These are phyloP conservation scores for Globisporangium spiculum DNA, from an alignment of 352 stramenopile genomes.

Conservation along the genomic window DNA sequence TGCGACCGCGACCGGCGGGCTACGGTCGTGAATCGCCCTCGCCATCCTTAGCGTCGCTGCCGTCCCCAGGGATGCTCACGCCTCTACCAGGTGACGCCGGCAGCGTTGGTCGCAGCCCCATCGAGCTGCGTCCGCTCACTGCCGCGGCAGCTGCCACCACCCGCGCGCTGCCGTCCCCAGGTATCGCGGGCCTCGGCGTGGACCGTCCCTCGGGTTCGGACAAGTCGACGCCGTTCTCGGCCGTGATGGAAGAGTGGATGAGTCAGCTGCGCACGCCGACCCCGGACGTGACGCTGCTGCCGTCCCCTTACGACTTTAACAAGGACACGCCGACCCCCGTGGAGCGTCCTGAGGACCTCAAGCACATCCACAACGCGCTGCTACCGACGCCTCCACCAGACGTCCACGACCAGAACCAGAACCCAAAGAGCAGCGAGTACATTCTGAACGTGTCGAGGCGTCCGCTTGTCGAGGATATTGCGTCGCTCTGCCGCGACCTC, in stretches of 20 bases:
- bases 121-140: constrained; percentile 26
- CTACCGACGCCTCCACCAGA: constrained; percentile 65
- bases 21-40: background rate
- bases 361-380: constrained; percentile 71
- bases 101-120: constrained; percentile 30
- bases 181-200: background rate
- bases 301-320: constrained; percentile 79
- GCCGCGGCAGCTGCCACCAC: background rate
- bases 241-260: constrained; percentile 82
- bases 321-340: constrained; percentile 72
- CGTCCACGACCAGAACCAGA: constrained; percentile 53
- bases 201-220: constrained; percentile 4
- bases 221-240: constrained; percentile 54
- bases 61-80: constrained; percentile 53
- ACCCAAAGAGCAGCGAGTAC: constrained; percentile 64
- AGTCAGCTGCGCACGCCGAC: constrained; percentile 73
- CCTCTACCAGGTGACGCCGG: constrained; percentile 26
- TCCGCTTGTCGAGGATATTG: constrained; percentile 72
- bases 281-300: constrained; percentile 73
- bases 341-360: constrained; percentile 66
- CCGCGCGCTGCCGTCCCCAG: constrained; percentile 3
- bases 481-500: constrained; percentile 72
- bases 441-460: constrained; percentile 38
- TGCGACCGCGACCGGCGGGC: constrained; percentile 15
- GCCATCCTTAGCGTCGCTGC: constrained; percentile 37